Conservation (phyloP, 192 early-diverging fungal species). For the Mortierella claussenii region DNA sequence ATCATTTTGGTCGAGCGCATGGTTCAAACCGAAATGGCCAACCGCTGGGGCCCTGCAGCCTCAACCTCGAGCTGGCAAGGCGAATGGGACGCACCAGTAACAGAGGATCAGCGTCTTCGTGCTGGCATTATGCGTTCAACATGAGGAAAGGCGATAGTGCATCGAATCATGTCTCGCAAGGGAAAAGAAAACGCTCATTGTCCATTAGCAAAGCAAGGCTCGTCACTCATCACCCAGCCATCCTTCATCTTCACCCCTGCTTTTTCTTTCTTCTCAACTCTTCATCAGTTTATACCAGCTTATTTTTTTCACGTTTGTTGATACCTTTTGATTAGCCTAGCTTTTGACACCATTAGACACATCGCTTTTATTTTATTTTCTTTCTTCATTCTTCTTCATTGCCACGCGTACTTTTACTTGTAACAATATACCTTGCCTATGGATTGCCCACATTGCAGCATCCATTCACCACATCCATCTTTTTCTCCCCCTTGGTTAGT, state of each 20-base stretch:
- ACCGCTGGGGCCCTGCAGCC: constrained; percentile 15
- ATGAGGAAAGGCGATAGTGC: background rate
- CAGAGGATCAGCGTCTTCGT: constrained; percentile 56
- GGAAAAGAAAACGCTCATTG: no score
- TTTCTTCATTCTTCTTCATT: no score
- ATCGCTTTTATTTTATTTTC: no score
- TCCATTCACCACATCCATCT: no score
- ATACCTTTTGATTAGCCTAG: background rate
- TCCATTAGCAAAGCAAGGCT: constrained; percentile 8
- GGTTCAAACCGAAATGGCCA: constrained; percentile 34
- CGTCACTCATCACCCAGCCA: background rate
- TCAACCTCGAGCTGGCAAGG: constrained; percentile 19
- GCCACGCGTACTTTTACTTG: background rate
- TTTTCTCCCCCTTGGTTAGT: no score
- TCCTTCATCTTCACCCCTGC: background rate
- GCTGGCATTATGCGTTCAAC: constrained; percentile 52
- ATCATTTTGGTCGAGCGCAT: constrained; percentile 42
- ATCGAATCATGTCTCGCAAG: no score
- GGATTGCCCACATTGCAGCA: no score
- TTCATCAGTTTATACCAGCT: background rate
- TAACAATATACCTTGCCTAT: constrained; percentile 4
- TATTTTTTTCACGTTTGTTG: background rate
- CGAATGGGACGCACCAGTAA: constrained; percentile 54
- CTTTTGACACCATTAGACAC: no score
- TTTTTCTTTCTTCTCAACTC: background rate